phyloP scores from a whole-genome alignment of 352 stramenopile species.

The Phytophthora aleatoria region DNA sequence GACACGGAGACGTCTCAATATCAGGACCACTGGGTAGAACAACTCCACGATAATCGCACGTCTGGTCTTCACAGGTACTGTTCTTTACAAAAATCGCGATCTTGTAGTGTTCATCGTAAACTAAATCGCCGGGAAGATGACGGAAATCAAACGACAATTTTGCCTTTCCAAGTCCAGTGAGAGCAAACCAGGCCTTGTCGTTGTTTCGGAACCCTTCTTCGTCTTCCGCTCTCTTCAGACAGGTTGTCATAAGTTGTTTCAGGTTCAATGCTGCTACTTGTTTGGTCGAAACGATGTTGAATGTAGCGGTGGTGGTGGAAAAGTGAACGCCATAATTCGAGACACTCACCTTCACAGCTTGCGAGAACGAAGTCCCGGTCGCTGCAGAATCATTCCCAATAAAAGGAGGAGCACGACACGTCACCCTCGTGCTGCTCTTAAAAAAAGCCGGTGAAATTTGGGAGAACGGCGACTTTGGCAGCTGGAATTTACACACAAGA shows the following conservation, averaged over 20 bases:
- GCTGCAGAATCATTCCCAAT: constrained; percentile 28
- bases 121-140: constrained; percentile 89
- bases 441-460: constrained; percentile 59
- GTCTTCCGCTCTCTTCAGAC: constrained; percentile 24
- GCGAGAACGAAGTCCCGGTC: constrained; percentile 19
- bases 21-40: constrained; percentile 55
- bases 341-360: constrained; percentile 59
- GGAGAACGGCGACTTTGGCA: constrained; percentile 19
- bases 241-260: constrained; percentile 44
- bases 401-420: constrained; percentile 77
- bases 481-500: constrained; percentile 88
- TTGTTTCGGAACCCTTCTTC: constrained; percentile 86
- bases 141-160: constrained; percentile 95
- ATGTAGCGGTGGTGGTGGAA: constrained; percentile 58
- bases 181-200: constrained; percentile 93
- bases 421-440: constrained; percentile 81
- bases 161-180: constrained; percentile 92
- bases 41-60: constrained; percentile 72
- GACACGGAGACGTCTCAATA: constrained; percentile 92
- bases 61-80: constrained; percentile 90
- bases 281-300: constrained; percentile 45
- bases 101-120: constrained; percentile 96
- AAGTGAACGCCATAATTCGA: constrained; percentile 86
- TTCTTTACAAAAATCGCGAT: constrained; percentile 95
- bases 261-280: constrained; percentile 48